These are phyloP conservation scores for Pseudocercospora musae DNA, from an alignment of 2,329 filamentous ascomycete genomes.

Conservation along the genomic window DNA sequence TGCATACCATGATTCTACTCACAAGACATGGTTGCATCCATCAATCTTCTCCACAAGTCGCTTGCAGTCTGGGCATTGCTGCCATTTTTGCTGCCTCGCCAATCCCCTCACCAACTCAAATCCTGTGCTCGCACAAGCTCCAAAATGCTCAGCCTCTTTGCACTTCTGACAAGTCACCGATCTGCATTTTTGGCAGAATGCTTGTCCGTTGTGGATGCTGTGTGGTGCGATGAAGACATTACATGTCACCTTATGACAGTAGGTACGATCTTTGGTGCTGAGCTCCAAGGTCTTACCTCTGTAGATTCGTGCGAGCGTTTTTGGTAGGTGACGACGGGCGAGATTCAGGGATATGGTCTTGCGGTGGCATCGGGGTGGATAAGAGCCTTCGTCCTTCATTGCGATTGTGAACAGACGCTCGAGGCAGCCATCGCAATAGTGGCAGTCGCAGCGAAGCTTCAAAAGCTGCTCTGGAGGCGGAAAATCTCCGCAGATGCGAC, in stretches of 20 bases:
- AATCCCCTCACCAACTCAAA: background rate
- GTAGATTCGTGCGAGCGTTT: conserved; percentile 1
- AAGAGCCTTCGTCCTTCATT: conserved; percentile 11
- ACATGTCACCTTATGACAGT: conserved; percentile 17
- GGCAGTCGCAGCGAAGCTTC: conserved; percentile 14
- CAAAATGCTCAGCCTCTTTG: conserved; percentile 20
- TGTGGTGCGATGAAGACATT: conserved; percentile 19
- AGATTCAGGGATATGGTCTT: conserved; percentile 1
- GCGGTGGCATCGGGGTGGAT: conserved; percentile 9
- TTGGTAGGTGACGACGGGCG: conserved; percentile 9
- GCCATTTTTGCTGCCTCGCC: conserved; percentile 8
- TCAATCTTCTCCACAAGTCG: conserved; percentile 13
- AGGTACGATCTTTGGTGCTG: conserved; percentile 17
- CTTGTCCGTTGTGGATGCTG: conserved; percentile 24
- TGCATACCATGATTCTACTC: background rate
- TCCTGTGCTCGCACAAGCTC: conserved; percentile 11
- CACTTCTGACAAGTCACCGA: conserved; percentile 20
- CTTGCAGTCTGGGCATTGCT: conserved; percentile 14
- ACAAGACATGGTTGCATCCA: conserved; percentile 19
- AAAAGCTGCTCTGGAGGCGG: background rate
- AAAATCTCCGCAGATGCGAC: conserved; percentile 6
- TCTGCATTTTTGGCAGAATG: conserved; percentile 22
- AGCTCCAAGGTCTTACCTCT: conserved; percentile 14
- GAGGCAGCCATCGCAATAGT: conserved; percentile 14
- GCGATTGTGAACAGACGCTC: conserved; percentile 9